Evolutionary conservation across 2,329 filamentous ascomycete genomes (phyloP).

Genomic region (Aureobasidium sp.): DNA sequence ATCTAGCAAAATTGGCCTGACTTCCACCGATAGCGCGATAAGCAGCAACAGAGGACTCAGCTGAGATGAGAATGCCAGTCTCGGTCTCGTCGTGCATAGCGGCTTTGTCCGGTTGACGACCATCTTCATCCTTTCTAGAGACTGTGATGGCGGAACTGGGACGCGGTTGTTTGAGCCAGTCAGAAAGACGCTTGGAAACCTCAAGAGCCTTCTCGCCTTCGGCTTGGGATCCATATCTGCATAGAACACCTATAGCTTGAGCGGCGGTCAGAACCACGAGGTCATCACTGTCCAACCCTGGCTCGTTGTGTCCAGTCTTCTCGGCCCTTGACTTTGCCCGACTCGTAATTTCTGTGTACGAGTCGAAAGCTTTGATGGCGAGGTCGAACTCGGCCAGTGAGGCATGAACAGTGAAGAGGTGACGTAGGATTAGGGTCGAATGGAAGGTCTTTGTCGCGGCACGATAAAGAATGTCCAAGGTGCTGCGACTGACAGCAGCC

Average conservation of each 20-base stretch:
- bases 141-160: constrained; percentile 21
- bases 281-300: constrained; percentile 70
- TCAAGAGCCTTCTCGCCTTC: constrained; percentile 73
- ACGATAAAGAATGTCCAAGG: constrained; percentile 80
- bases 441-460: constrained; percentile 92
- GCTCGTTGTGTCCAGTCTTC: constrained; percentile 63
- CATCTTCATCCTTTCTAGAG: constrained; percentile 9
- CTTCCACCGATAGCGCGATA: constrained; percentile 83
- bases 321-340: constrained; percentile 77
- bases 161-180: constrained; percentile 61
- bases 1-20: constrained; percentile 78
- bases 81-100: constrained; percentile 26
- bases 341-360: constrained; percentile 81
- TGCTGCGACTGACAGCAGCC: constrained; percentile 63
- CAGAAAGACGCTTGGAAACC: constrained; percentile 64
- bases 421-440: constrained; percentile 78
- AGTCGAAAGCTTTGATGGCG: constrained; percentile 83
- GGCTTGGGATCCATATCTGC: constrained; percentile 67
- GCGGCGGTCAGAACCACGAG: constrained; percentile 70
- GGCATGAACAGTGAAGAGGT: constrained; percentile 81
- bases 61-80: constrained; percentile 44
- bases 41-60: constrained; percentile 58
- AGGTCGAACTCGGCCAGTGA: constrained; percentile 86
- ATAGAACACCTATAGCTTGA: constrained; percentile 72
- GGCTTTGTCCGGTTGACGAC: constrained; percentile 16